Percentiles rank a stretch among this genome's conserved stretches.
These are phyloP conservation scores for Coemansia furcata DNA, from an alignment of 192 early-diverging fungal species.

Conservation along the genomic window DNA sequence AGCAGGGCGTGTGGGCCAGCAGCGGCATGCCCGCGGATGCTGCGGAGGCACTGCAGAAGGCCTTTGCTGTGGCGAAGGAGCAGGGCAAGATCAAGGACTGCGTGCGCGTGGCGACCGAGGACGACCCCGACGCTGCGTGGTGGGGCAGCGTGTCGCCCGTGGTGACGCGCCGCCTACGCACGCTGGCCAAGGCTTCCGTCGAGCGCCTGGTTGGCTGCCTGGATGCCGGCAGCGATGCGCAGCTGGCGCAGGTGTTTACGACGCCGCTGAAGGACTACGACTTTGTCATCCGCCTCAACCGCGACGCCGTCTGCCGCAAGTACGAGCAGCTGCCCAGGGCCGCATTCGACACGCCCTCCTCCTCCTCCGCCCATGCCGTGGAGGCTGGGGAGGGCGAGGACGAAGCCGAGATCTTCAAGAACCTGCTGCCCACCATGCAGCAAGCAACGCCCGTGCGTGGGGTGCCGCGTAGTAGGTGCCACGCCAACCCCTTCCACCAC, in stretches of 20 bases:
- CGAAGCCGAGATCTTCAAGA: conserved; percentile 68
- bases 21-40: conserved; percentile 18
- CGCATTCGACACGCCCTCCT: conserved; percentile 13
- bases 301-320: conserved; percentile 57
- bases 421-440: conserved; percentile 51
- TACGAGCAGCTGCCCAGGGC: conserved; percentile 57
- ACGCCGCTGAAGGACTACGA: conserved; percentile 79
- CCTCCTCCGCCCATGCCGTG: not conserved
- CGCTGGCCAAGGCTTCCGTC: conserved; percentile 67
- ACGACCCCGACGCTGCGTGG: conserved; percentile 34
- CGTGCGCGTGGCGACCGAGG: conserved; percentile 30
- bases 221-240: conserved; percentile 14
- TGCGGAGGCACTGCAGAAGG: conserved; percentile 12
- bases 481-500: conserved; percentile 54
- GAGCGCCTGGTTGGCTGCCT: conserved; percentile 47
- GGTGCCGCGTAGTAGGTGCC: conserved; percentile 7
- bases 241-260: conserved; percentile 65
- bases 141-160: conserved; percentile 36
- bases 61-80: conserved; percentile 59
- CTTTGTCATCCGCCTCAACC: conserved; percentile 65
- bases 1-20: conserved; percentile 20
- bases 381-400: not conserved
- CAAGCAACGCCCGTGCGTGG: not conserved
- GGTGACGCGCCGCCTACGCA: conserved; percentile 50
- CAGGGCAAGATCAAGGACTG: conserved; percentile 15